Evolutionary conservation across 2,329 filamentous ascomycete genomes (phyloP).

Genomic region (Taxawa tesnikishii): DNA sequence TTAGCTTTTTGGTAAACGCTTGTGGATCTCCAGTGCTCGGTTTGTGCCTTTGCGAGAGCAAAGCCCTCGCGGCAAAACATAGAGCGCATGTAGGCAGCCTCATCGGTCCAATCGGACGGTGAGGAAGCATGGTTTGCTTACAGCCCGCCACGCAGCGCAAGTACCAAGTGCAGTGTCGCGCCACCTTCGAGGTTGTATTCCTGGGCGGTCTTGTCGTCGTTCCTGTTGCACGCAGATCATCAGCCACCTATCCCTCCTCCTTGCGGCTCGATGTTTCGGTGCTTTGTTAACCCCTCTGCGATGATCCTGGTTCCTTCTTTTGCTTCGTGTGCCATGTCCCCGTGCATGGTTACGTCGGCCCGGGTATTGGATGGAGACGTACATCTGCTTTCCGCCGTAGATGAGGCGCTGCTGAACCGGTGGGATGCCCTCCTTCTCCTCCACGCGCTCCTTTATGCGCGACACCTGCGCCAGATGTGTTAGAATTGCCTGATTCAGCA

Average conservation of each 20-base stretch:
- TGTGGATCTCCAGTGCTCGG: too few species aligned
- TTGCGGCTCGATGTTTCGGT: neutral
- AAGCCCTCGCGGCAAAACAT: too few species aligned
- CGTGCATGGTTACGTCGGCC: too few species aligned
- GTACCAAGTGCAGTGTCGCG: slow-evolving; percentile 86
- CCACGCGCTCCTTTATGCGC: slow-evolving; percentile 96
- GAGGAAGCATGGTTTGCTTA: too few species aligned
- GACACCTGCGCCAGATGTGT: slow-evolving; percentile 55
- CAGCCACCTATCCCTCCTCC: neutral
- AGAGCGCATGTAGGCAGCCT: too few species aligned
- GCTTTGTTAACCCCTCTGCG: too few species aligned
- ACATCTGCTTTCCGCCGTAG: slow-evolving; percentile 98
- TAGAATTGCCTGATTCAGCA: neutral
- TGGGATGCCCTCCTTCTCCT: slow-evolving; percentile 97
- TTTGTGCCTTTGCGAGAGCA: too few species aligned
- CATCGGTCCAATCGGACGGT: too few species aligned
- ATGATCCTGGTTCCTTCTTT: too few species aligned
- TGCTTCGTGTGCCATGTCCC: too few species aligned
- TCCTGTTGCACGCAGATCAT: slow-evolving; percentile 43
- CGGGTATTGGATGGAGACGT: slow-evolving; percentile 11
- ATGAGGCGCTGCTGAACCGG: slow-evolving; percentile 94
- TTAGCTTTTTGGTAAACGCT: too few species aligned
- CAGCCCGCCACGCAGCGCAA: slow-evolving; percentile 77
- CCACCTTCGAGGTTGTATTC: slow-evolving; percentile 89
- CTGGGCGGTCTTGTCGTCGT: slow-evolving; percentile 82